These are phyloP conservation scores for Hypoxylon sp. DNA, from an alignment of 2,329 filamentous ascomycete genomes.

Conservation along the genomic window DNA sequence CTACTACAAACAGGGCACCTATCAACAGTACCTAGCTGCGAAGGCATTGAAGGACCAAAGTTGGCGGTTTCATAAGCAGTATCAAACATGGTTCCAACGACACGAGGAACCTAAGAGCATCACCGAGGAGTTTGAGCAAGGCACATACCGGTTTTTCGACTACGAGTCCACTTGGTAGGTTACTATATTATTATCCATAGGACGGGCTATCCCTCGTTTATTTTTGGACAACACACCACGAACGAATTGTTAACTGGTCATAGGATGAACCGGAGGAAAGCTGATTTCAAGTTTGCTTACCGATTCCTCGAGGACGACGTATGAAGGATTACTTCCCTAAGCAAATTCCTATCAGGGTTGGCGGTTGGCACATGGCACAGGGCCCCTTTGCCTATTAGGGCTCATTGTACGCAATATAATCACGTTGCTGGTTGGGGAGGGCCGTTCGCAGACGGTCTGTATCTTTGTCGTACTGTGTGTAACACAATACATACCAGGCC, in stretches of 20 bases:
- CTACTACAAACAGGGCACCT: slow-evolving; percentile 97
- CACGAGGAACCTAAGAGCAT: slow-evolving; percentile 99
- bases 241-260: slow-evolving; percentile 36
- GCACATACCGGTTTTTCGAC: slow-evolving; percentile 99
- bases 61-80: slow-evolving; percentile 99
- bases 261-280: slow-evolving; percentile 99
- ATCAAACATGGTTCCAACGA: slow-evolving; percentile 98
- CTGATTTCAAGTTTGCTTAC: slow-evolving; percentile 98
- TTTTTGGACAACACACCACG: not conserved
- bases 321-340: slow-evolving; percentile 50
- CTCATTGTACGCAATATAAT: slow-evolving; percentile 22
- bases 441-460: slow-evolving; percentile 11
- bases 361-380: not conserved
- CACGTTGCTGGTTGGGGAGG: slow-evolving; percentile 15
- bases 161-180: slow-evolving; percentile 98
- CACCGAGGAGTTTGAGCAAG: slow-evolving; percentile 98
- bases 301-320: slow-evolving; percentile 97
- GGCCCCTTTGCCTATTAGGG: slow-evolving; percentile 16
- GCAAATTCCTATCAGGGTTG: not conserved
- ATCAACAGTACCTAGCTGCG: slow-evolving; percentile 94
- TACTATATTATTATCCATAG: slow-evolving; percentile 13
- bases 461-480: slow-evolving; percentile 38
- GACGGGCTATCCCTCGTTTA: not conserved
- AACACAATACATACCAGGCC: slow-evolving; percentile 39
- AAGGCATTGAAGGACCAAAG: slow-evolving; percentile 98